phyloP scores from a whole-genome alignment of 2,329 filamentous ascomycete species.

The Colletotrichum zoysiae region DNA sequence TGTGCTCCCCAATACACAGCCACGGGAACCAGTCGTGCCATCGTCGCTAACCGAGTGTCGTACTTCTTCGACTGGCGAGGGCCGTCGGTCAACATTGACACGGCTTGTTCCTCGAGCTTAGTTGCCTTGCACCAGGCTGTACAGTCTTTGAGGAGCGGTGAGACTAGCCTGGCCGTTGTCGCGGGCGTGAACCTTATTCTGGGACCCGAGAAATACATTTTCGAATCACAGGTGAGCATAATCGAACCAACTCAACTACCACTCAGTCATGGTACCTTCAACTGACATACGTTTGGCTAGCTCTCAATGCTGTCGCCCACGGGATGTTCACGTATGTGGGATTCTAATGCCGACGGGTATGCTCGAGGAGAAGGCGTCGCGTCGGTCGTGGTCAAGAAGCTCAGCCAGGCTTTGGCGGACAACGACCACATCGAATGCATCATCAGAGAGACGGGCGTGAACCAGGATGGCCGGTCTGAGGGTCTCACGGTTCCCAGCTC shows the following conservation, averaged over 20 bases:
- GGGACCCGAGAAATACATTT: not conserved
- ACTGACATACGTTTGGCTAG: not conserved
- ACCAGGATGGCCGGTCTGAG: conserved; percentile 46
- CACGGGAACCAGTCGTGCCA: conserved; percentile 50
- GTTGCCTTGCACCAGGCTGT: conserved; percentile 56
- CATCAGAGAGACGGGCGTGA: conserved; percentile 43
- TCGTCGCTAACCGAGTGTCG: conserved; percentile 55
- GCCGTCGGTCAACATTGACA: conserved; percentile 55
- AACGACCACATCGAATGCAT: conserved; percentile 47
- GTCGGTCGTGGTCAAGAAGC: conserved; percentile 59
- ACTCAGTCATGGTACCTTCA: no score
- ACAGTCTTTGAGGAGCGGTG: conserved; percentile 47
- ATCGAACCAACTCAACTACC: no score
- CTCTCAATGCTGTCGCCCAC: conserved; percentile 17
- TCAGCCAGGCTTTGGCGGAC: conserved; percentile 56
- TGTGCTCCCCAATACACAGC: conserved; percentile 46
- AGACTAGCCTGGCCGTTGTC: not conserved
- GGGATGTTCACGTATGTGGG: conserved; percentile 53
- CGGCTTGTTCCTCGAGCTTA: conserved; percentile 60
- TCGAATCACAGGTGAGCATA: not conserved
- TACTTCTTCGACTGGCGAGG: no score
- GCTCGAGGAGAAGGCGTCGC: conserved; percentile 65
- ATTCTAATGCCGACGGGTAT: conserved; percentile 62
- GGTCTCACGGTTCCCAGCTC: conserved; percentile 53
- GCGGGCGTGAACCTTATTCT: not conserved